A percentile compares a stretch with the other conserved stretches of the same genome.
Evolutionary conservation across 2,329 filamentous ascomycete genomes (phyloP).

Genomic region (Bisporella sp.): DNA sequence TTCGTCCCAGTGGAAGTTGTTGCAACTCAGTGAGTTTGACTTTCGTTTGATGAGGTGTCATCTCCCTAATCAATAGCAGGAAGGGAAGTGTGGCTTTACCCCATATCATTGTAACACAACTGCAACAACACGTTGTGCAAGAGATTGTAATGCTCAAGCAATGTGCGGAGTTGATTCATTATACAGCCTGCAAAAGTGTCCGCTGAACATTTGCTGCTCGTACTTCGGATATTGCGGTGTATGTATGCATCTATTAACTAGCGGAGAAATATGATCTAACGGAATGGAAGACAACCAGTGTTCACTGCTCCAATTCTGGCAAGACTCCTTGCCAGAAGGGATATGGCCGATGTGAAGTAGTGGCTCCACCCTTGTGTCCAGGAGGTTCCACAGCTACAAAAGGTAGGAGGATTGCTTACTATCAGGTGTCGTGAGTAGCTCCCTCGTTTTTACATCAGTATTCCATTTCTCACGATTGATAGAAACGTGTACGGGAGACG

Average conservation of each 20-base stretch:
- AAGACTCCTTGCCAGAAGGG: constrained; percentile 25
- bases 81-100: constrained; percentile 16
- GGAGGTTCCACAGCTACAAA: neutral
- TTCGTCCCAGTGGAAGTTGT: constrained; percentile 10
- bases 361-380: neutral
- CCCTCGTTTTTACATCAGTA: neutral
- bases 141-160: constrained; percentile 24
- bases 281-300: constrained; percentile 3
- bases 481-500: neutral
- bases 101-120: constrained; percentile 11
- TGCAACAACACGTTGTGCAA: constrained; percentile 11
- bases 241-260: neutral
- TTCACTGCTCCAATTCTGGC: constrained; percentile 7
- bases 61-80: constrained; percentile 7
- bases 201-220: constrained; percentile 17
- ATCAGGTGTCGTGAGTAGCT: neutral
- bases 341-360: neutral
- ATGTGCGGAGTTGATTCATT: constrained; percentile 26
- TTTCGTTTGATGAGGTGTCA: no score
- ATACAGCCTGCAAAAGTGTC: constrained; percentile 18
- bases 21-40: constrained; percentile 13
- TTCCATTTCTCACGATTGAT: neutral
- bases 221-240: constrained; percentile 16
- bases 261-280: neutral
- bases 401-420: neutral